These are phyloP conservation scores for Zygosaccharomyces sapae DNA, from an alignment of 1,139 yeast species.

Conservation along the genomic window DNA sequence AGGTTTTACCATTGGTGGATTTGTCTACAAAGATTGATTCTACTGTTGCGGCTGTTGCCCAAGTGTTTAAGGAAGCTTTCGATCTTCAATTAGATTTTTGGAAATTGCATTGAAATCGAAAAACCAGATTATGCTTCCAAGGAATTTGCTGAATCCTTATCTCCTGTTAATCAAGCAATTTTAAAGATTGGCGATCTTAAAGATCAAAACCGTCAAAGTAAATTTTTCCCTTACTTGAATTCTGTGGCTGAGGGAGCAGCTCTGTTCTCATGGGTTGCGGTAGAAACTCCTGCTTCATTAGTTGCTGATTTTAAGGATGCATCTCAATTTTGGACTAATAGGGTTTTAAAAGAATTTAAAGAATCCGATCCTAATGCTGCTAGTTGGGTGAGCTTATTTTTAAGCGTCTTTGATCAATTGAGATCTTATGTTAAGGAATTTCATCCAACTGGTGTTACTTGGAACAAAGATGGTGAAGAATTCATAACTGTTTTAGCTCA, in stretches of 20 bases:
- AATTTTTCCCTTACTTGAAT: constrained; percentile 65
- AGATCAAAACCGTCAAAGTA: constrained; percentile 68
- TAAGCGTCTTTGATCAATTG: constrained; percentile 64
- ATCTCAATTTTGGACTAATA: constrained; percentile 90
- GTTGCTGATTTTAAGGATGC: constrained; percentile 85
- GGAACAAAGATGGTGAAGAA: constrained; percentile 60
- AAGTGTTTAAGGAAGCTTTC: constrained; percentile 56
- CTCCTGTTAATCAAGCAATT: constrained; percentile 64
- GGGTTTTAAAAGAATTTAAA: constrained; percentile 77
- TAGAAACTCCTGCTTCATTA: constrained; percentile 60
- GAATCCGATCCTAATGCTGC: constrained; percentile 63
- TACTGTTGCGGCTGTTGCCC: constrained; percentile 57
- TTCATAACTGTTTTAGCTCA: constrained; percentile 46
- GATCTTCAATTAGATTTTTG: constrained; percentile 56
- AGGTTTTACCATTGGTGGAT: constrained; percentile 57
- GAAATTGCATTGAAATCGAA: constrained; percentile 54
- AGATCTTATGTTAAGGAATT: constrained; percentile 67
- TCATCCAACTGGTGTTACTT: constrained; percentile 77
- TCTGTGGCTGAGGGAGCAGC: constrained; percentile 88
- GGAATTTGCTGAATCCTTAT: constrained; percentile 52
- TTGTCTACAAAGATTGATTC: constrained; percentile 60
- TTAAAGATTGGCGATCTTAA: constrained; percentile 58
- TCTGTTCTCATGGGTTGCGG: constrained; percentile 85
- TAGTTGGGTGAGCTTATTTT: constrained; percentile 74
- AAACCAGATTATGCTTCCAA: constrained; percentile 61